Evolutionary conservation across 495 filamentous ascomycete species (phyloP).

Genomic region (Penicillium macrosclerotiorum): DNA sequence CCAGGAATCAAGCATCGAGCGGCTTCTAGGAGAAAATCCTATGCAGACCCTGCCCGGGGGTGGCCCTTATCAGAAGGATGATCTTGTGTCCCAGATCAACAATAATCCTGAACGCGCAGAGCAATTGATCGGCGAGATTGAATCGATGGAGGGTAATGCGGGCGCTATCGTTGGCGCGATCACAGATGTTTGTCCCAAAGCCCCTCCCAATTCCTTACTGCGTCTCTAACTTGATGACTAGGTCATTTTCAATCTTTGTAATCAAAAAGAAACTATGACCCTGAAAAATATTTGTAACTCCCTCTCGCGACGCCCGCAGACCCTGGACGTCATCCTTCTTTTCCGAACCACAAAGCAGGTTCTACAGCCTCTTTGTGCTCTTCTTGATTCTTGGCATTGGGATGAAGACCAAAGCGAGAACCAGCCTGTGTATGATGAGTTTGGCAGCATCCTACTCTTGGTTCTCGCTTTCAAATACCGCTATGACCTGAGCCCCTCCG

Average conservation of each 20-base stretch:
- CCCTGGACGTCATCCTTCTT: constrained; percentile 80
- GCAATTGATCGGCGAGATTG: constrained; percentile 73
- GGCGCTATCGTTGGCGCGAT: constrained; percentile 83
- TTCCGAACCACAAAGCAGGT: constrained; percentile 76
- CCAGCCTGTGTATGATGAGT: constrained; percentile 96
- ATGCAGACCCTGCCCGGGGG: constrained; percentile 75
- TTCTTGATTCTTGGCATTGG: constrained; percentile 87
- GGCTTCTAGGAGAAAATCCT: constrained; percentile 79
- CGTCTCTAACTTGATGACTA: constrained; percentile 39
- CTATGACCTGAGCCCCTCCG: constrained; percentile 66
- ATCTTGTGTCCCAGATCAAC: constrained; percentile 70
- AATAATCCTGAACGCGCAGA: constrained; percentile 69
- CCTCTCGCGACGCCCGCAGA: constrained; percentile 72
- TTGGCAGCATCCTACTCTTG: constrained; percentile 82
- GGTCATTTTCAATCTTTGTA: constrained; percentile 76
- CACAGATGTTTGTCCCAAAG: constrained; percentile 58
- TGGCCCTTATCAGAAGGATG: constrained; percentile 73
- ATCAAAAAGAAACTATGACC: constrained; percentile 85
- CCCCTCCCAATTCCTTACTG: neutral
- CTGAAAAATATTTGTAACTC: constrained; percentile 80
- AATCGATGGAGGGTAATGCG: constrained; percentile 92
- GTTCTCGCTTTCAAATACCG: constrained; percentile 81
- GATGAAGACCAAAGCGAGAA: constrained; percentile 94
- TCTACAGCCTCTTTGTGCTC: constrained; percentile 76
- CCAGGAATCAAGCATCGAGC: constrained; percentile 72